These are phyloP conservation scores for Corymbia maculata DNA, from an alignment of 345 rosid genomes.

Conservation along the genomic window DNA sequence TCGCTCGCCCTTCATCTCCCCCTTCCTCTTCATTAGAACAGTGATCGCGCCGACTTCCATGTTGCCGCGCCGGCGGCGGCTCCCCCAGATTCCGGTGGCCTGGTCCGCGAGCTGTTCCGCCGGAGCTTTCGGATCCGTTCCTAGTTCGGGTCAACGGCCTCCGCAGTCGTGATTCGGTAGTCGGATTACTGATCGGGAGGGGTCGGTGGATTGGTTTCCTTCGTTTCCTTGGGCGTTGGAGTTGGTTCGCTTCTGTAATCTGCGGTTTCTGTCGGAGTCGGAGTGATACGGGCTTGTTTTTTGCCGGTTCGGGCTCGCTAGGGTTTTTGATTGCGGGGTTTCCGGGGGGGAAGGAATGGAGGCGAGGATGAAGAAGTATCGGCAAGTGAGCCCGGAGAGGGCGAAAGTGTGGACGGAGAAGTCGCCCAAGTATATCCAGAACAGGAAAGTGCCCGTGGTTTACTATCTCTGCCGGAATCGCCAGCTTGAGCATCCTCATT, in stretches of 20 bases:
- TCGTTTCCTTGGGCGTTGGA: not conserved
- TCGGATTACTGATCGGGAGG: not conserved
- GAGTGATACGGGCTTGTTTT: not conserved
- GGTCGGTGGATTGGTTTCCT: not conserved
- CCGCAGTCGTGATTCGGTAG: not conserved
- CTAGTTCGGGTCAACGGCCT: not conserved
- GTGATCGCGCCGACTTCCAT: not conserved
- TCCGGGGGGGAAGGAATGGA: slow-evolving; percentile 31
- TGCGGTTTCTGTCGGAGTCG: not conserved
- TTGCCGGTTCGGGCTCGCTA: not conserved
- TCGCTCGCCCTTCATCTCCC: not conserved
- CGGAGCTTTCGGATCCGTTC: not conserved
- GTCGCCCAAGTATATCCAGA: slow-evolving; percentile 73
- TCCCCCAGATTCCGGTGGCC: not conserved
- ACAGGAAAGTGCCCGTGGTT: slow-evolving; percentile 71
- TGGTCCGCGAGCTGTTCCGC: not conserved
- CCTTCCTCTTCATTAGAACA: not conserved
- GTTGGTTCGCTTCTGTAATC: not conserved
- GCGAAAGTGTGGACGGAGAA: slow-evolving; percentile 94
- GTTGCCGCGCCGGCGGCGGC: not conserved
- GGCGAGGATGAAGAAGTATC: slow-evolving; percentile 64
- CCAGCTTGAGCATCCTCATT: slow-evolving; percentile 98
- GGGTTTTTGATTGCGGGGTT: slow-evolving; percentile 1
- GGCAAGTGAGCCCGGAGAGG: slow-evolving; percentile 89
- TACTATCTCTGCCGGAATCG: slow-evolving; percentile 86